Conservation (phyloP, 768 basidiomycete genomes). For the Bullera alba region DNA sequence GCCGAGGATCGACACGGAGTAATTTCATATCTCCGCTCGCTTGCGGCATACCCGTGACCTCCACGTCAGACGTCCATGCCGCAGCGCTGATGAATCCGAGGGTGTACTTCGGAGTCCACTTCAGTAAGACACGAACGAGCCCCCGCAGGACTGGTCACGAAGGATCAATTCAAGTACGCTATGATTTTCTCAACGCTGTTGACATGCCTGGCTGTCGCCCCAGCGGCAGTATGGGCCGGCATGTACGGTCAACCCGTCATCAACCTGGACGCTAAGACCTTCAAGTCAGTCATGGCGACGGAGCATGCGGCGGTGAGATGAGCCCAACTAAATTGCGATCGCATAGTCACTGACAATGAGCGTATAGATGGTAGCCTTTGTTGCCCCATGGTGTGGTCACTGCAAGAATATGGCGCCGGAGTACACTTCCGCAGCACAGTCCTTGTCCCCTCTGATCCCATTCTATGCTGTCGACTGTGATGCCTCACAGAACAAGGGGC, state of each 20-base stretch:
- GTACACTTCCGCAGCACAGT: slow-evolving; percentile 70
- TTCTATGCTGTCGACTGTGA: slow-evolving; percentile 94
- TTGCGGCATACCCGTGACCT: no score
- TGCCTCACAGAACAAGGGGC: slow-evolving; percentile 64
- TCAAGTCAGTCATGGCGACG: slow-evolving; percentile 34
- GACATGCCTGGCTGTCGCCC: neutral
- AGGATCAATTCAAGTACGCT: no score
- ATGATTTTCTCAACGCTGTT: no score
- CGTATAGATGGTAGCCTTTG: slow-evolving; percentile 69
- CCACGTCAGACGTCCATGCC: no score
- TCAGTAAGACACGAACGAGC: no score
- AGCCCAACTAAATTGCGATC: neutral
- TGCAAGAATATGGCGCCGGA: slow-evolving; percentile 81
- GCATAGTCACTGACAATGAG: neutral
- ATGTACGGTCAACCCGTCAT: slow-evolving; percentile 38
- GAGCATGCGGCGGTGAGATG: slow-evolving; percentile 31
- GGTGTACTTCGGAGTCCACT: no score
- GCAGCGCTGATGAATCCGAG: no score
- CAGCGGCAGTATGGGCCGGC: slow-evolving; percentile 17
- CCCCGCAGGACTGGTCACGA: no score
- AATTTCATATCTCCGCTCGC: no score
- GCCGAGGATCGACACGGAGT: no score
- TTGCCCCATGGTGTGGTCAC: slow-evolving; percentile 84
- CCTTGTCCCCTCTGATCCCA: slow-evolving; percentile 72
- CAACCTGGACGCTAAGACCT: slow-evolving; percentile 36